Conservation (phyloP, 1,284 basidiomycete genomes). For the Salmacisia buchloeana region DNA sequence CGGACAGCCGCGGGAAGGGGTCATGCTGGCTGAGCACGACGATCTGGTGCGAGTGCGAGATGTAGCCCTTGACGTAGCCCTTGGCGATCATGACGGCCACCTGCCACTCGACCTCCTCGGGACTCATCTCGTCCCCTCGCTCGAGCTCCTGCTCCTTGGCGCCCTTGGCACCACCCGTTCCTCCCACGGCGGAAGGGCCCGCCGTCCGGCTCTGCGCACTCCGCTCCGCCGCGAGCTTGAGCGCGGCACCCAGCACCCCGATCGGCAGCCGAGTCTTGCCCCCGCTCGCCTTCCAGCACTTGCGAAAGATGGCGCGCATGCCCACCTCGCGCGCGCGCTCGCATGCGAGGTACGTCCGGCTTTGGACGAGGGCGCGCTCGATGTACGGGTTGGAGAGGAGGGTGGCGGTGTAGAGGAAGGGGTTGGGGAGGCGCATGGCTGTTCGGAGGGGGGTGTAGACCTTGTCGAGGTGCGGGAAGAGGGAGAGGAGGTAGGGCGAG, state of each 20-base stretch:
- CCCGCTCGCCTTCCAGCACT: constrained; percentile 61
- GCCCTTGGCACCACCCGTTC: not conserved
- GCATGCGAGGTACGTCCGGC: constrained; percentile 76
- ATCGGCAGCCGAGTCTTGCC: constrained; percentile 26
- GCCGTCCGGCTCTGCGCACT: not conserved
- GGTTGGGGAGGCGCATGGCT: constrained; percentile 71
- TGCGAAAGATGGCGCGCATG: constrained; percentile 74
- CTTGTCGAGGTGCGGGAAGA: constrained; percentile 67
- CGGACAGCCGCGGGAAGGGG: constrained; percentile 65
- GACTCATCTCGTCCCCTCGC: constrained; percentile 42
- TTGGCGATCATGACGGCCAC: constrained; percentile 84
- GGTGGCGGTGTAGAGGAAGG: constrained; percentile 67
- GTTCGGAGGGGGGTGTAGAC: constrained; percentile 74
- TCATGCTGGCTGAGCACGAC: constrained; percentile 77
- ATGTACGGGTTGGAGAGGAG: constrained; percentile 60
- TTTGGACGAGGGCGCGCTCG: constrained; percentile 68
- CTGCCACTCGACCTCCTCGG: constrained; percentile 86
- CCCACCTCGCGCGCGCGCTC: constrained; percentile 83
- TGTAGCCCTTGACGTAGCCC: constrained; percentile 87
- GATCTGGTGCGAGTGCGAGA: constrained; percentile 88
- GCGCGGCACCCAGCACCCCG: constrained; percentile 20
- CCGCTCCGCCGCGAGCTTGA: constrained; percentile 14
- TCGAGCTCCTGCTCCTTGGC: not conserved
- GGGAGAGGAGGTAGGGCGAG: constrained; percentile 60
- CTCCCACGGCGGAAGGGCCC: not conserved